A percentile compares a stretch with the other conserved stretches of the same genome.
These are phyloP conservation scores for Aspergillus brasiliensis DNA, from an alignment of 2,329 filamentous ascomycete genomes.

Conservation along the genomic window DNA sequence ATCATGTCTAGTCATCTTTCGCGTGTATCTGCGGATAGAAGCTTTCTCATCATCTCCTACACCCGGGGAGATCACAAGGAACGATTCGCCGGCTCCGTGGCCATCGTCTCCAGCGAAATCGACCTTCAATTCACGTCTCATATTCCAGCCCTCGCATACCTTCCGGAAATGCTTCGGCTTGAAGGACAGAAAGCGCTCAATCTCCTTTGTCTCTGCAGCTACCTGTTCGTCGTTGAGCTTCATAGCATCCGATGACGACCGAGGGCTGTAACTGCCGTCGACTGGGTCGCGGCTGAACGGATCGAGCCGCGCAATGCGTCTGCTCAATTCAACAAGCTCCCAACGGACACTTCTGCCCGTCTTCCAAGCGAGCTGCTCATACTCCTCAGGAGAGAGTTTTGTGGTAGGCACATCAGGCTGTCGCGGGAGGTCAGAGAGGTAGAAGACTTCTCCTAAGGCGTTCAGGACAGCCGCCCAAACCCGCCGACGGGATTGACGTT, in stretches of 20 bases:
- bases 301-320: conserved; percentile 70
- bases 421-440: conserved; percentile 70
- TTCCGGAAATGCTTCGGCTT: conserved; percentile 77
- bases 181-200: conserved; percentile 72
- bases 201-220: conserved; percentile 74
- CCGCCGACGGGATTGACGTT: conserved; percentile 68
- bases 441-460: conserved; percentile 88
- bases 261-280: conserved; percentile 76
- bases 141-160: conserved; percentile 84
- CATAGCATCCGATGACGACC: conserved; percentile 74
- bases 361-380: conserved; percentile 73
- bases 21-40: conserved; percentile 60
- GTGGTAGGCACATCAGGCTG: conserved; percentile 53
- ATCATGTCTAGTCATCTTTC: conserved; percentile 49
- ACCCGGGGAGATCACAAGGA: conserved; percentile 75
- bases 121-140: conserved; percentile 80
- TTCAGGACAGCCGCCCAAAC: conserved; percentile 95
- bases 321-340: conserved; percentile 76
- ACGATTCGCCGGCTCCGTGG: conserved; percentile 72
- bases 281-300: conserved; percentile 69
- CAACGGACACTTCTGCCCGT: conserved; percentile 78
- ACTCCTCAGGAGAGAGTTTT: conserved; percentile 52
- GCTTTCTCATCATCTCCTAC: conserved; percentile 60
- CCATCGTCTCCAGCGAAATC: conserved; percentile 85
- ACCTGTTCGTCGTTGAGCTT: conserved; percentile 71